These are phyloP conservation scores for Withania somnifera DNA, from an alignment of 305 asterid genomes.

Conservation along the genomic window DNA sequence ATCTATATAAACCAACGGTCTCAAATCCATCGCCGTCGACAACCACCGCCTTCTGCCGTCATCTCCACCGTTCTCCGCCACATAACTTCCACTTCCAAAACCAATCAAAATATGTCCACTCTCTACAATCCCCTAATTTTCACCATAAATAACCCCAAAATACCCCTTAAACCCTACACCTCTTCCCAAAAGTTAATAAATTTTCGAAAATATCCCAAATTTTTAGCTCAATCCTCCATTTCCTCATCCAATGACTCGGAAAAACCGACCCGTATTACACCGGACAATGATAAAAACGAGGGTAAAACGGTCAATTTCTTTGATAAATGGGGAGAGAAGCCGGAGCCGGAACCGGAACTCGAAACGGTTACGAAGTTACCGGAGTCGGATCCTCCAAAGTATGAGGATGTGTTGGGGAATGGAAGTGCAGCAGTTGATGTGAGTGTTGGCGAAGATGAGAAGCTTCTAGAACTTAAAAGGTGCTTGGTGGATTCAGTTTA, in stretches of 20 bases:
- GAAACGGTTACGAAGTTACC: constrained; percentile 36
- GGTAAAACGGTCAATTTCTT: background rate
- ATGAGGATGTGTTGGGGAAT: constrained; percentile 69
- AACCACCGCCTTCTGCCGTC: background rate
- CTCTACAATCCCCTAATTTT: background rate
- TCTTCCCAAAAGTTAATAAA: no score
- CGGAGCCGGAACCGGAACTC: constrained; percentile 55
- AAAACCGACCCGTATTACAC: no score
- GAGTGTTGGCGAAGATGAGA: constrained; percentile 22
- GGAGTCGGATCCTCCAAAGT: constrained; percentile 50
- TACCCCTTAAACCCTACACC: background rate
- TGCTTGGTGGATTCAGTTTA: constrained; percentile 73
- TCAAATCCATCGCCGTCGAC: background rate
- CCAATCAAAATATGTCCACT: background rate
- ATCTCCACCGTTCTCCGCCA: background rate
- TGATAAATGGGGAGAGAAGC: constrained; percentile 84
- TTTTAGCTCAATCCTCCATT: background rate
- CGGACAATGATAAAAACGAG: no score
- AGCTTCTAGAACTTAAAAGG: constrained; percentile 56
- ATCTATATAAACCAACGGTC: background rate
- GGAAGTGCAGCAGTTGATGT: constrained; percentile 42
- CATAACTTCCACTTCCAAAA: background rate
- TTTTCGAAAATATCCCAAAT: background rate
- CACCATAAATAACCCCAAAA: background rate
- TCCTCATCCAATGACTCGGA: constrained; percentile 1